Base-by-base conservation (phyloP, 2,329 filamentous ascomycete species). In the Epichloe baconii region DNA sequence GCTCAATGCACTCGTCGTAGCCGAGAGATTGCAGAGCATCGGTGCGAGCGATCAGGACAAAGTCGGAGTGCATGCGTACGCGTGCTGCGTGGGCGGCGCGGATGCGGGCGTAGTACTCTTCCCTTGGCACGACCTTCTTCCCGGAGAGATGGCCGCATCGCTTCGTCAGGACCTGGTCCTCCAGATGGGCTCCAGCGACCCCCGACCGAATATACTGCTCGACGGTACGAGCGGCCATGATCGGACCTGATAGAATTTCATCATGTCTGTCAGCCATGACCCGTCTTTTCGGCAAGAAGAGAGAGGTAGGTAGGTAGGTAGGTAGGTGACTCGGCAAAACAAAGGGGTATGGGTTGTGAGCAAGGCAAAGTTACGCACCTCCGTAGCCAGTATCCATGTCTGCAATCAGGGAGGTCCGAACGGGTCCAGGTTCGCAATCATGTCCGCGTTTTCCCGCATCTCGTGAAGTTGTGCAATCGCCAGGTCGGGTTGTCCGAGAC, bases 121-220 rank as follows among this genome's bases (percentile, higher is more conserved):
- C 71, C 0, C 63, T 56, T 1, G 66, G 60, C n/a, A 85, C 80
- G 5, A 85, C 66, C 53, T 78, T 71, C 62, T 85, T 85, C 52
- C 79, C 78, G 1, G 65, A 64, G 0, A 85, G 68, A 59, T 85
- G 82, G 0, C 82, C 82, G 61, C 82, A 85, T 21, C 80, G 76
- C 66, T 85, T 85, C 47, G 73, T 77, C 21, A 74, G 66, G n/a
- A 83, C 72, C 65, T 84, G 80, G 64, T 82, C 79, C 62, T 83
- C 80, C 52, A 83, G 73, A 58, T 83, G 79, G 26, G 80, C 66
- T 0, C 70, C 79, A 3, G 80, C 79, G 10, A 83, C 75, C 17
- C 78, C 78, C 11, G 74, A 68, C 21, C 70, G 68, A 46, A 74
- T 71, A 62, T 81, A 81, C 44, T 70, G 64, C 35, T 70, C 63